Percentiles rank a stretch among this genome's conserved stretches.
phyloP scores from a whole-genome alignment of 805 yeast species.

The Lipomyces yamadae region DNA sequence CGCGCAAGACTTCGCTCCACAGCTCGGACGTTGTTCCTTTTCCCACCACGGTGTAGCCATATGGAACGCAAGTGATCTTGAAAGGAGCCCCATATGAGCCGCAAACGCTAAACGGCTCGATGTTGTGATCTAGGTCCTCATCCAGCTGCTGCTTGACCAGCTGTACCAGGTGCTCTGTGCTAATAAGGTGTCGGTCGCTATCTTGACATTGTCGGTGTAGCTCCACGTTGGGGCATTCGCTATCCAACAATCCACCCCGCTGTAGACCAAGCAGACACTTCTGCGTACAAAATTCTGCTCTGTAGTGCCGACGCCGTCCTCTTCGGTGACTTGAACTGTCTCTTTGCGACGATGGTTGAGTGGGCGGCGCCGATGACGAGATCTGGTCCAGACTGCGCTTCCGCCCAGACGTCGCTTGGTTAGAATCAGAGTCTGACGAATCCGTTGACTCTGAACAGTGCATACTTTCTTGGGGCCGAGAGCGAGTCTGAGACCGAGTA shows the following conservation, averaged over 20 bases:
- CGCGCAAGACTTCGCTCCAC: conserved; percentile 2
- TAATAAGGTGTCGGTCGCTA: not conserved
- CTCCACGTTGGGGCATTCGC: not conserved
- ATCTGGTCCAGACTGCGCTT: too few species aligned
- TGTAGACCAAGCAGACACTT: not conserved
- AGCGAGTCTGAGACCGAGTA: too few species aligned
- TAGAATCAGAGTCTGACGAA: too few species aligned
- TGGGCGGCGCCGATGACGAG: too few species aligned
- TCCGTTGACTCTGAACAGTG: too few species aligned
- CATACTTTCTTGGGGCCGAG: too few species aligned
- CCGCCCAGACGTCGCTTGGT: too few species aligned
- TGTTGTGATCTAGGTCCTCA: not conserved
- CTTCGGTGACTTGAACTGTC: too few species aligned
- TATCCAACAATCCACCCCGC: not conserved
- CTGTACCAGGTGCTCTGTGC: not conserved
- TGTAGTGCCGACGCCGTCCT: too few species aligned
- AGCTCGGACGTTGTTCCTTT: not conserved
- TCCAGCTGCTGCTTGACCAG: not conserved
- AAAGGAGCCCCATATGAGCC: not conserved
- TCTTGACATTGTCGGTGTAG: not conserved
- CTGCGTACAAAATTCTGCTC: not conserved
- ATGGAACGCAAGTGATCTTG: not conserved
- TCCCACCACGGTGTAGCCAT: conserved; percentile 1
- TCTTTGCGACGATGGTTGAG: too few species aligned
- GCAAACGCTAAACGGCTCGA: not conserved